These are phyloP conservation scores for Ogataea hybrid DNA, from an alignment of 1,139 yeast species.

Conservation along the genomic window DNA sequence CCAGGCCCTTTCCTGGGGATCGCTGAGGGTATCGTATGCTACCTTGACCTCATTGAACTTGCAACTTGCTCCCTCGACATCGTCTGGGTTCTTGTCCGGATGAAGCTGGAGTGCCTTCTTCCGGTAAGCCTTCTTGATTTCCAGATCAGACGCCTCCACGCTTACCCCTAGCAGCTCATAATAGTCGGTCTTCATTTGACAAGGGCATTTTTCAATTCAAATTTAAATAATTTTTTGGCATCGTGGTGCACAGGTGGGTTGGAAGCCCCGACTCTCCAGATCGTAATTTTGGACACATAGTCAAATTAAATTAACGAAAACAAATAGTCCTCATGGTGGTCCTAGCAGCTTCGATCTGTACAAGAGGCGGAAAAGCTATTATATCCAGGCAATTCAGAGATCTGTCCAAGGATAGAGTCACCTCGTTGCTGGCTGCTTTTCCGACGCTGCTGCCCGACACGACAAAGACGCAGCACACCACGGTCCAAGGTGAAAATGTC, in stretches of 20 bases:
- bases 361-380: constrained; percentile 92
- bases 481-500: constrained; percentile 89
- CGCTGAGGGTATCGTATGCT: constrained; percentile 91
- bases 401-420: constrained; percentile 79
- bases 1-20: constrained; percentile 95
- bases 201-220: background rate
- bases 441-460: constrained; percentile 74
- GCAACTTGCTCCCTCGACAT: constrained; percentile 79
- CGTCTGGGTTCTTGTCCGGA: constrained; percentile 88
- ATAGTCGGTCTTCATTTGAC: constrained; percentile 75
- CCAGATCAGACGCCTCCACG: constrained; percentile 61
- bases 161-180: constrained; percentile 82
- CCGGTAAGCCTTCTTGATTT: constrained; percentile 85
- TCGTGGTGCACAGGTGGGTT: constrained; percentile 11
- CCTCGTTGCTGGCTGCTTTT: constrained; percentile 81
- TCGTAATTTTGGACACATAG: constrained; percentile 14
- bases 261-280: constrained; percentile 1
- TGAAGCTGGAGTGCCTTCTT: constrained; percentile 79
- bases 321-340: constrained; percentile 48
- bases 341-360: constrained; percentile 92
- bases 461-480: constrained; percentile 80
- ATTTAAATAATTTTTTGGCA: background rate
- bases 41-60: constrained; percentile 78
- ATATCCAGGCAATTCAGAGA: constrained; percentile 92
- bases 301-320: constrained; percentile 6